These are phyloP conservation scores for Lenwebbia sp. DNA, from an alignment of 345 rosid genomes.

Conservation along the genomic window DNA sequence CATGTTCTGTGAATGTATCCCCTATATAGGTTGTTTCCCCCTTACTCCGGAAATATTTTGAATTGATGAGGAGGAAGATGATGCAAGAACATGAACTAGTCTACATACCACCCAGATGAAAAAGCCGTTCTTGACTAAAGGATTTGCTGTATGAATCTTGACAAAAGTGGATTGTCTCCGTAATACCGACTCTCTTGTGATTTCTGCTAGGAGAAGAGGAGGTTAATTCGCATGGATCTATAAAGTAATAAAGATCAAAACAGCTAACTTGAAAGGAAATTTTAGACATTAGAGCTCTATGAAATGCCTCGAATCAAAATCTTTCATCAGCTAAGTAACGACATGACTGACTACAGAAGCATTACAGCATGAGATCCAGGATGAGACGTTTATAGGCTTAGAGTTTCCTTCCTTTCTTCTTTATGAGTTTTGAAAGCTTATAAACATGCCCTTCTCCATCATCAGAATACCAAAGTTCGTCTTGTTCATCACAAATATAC, in stretches of 20 bases:
- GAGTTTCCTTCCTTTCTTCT: background rate
- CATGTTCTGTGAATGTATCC: background rate
- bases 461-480: background rate
- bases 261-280: background rate
- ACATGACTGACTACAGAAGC: background rate
- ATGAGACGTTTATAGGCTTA: background rate
- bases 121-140: slow-evolving; percentile 41
- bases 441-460: background rate
- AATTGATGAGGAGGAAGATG: background rate
- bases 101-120: slow-evolving; percentile 77
- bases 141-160: slow-evolving; percentile 49
- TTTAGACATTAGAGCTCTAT: background rate
- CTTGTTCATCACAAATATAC: background rate
- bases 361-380: background rate
- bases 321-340: background rate
- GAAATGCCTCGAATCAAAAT: background rate
- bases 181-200: slow-evolving; percentile 31
- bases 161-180: slow-evolving; percentile 78
- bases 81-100: background rate
- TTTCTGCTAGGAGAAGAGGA: slow-evolving; percentile 30
- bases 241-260: background rate
- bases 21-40: background rate
- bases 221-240: background rate
- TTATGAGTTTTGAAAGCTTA: background rate
- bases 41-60: background rate